These are phyloP conservation scores for Aspergillus pseudoglaucus DNA, from an alignment of 2,329 filamentous ascomycete genomes.

Conservation along the genomic window DNA sequence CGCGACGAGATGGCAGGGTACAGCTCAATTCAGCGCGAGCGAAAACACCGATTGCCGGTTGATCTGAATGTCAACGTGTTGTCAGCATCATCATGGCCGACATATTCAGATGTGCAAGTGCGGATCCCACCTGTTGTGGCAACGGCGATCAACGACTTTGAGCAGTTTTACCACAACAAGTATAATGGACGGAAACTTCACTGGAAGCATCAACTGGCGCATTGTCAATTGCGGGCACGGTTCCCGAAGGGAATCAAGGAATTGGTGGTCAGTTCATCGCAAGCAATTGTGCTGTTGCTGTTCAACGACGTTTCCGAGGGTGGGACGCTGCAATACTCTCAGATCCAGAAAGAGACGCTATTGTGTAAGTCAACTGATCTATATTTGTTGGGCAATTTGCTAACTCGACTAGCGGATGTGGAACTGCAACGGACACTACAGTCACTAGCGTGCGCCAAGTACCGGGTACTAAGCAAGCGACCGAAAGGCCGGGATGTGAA, in stretches of 20 bases:
- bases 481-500: conserved; percentile 79
- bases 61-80: conserved; percentile 83
- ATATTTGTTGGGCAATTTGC: conserved; percentile 5
- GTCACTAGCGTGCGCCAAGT: conserved; percentile 86
- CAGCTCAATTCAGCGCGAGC: conserved; percentile 60
- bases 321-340: conserved; percentile 64
- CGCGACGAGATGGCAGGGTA: conserved; percentile 91
- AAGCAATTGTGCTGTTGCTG: conserved; percentile 80
- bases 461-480: conserved; percentile 74
- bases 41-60: conserved; percentile 52
- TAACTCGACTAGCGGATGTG: conserved; percentile 50
- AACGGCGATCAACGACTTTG: conserved; percentile 72
- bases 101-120: conserved; percentile 71
- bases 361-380: conserved; percentile 50
- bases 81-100: conserved; percentile 88
- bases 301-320: conserved; percentile 68
- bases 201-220: conserved; percentile 91
- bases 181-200: conserved; percentile 79
- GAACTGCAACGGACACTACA: conserved; percentile 89
- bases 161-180: conserved; percentile 78
- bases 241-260: conserved; percentile 82
- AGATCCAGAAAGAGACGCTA: conserved; percentile 68
- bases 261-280: conserved; percentile 82
- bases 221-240: conserved; percentile 74
- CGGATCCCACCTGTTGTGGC: conserved; percentile 70